Evolutionary conservation across 768 basidiomycete species (phyloP), one percentile per base, ranked within the genome.

Genomic region (Xerocomellus amylosporus): DNA sequence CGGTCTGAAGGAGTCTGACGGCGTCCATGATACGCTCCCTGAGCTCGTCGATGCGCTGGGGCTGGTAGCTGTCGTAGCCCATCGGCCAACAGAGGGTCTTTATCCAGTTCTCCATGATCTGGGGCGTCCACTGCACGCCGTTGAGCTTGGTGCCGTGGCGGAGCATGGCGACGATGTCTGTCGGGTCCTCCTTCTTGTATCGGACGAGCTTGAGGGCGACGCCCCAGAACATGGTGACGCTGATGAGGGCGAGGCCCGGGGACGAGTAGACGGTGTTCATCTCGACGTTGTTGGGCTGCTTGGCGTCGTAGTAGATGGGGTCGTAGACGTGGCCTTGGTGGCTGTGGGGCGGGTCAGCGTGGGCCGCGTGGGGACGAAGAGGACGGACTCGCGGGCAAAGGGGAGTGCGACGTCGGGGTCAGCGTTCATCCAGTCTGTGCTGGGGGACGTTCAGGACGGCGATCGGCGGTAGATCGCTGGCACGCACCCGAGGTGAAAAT

Each of bases 401-500:
- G 87, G 87, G 45, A 89, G 73, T 3, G 87, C 84, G 14, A 87
- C 75, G 58, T 89, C 87, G 0, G 87, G 83, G 58, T 87, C 83
- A 5, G 82, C 79, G 52, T 88, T 88, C 87, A 89, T 87, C 87
- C 87, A 89, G 65, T 88, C 87, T 48, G 68, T 56, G 1, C 69
- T 70, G 31, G 13, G 8, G 20, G 46, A 4, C 4, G 24, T 28
- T 61, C 20, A 57, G 56, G 20, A 59, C 20, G 24, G 15, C 2
- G 4, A 34, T 28, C 33, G 17, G 14, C 17, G 9, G 24, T 4
- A 8, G 45, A 22, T 19, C 6, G 40, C 4, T 22, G 43, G n/a
- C 39, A 60, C 51, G 73, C 71, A 22, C 87, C 86, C 46, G 79
- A 75, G 4, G 64, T 61, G 64, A 60, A 83, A 77, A 8, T 68